Evolutionary conservation across 192 early-diverging fungal species (phyloP).

Genomic region (Coemansia sp.): DNA sequence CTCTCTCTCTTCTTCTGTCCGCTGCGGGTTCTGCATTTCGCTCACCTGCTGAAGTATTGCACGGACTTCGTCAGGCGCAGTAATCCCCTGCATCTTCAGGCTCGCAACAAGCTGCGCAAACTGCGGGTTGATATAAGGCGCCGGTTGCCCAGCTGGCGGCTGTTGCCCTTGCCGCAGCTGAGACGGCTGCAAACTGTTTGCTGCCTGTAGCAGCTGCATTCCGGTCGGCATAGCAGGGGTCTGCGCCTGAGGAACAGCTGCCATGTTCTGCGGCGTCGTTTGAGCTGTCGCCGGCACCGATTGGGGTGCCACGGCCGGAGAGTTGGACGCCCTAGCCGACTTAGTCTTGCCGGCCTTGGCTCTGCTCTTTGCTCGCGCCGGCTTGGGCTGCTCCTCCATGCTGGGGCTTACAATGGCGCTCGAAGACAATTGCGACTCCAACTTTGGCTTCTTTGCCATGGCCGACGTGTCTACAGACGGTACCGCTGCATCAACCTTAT

Average conservation of each 20-base stretch:
- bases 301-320: slow-evolving; percentile 22
- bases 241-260: slow-evolving; percentile 4
- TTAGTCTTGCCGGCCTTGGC: slow-evolving; percentile 21
- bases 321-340: slow-evolving; percentile 27
- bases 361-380: slow-evolving; percentile 26
- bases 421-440: slow-evolving; percentile 8
- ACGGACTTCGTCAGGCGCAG: slow-evolving; percentile 9
- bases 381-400: slow-evolving; percentile 23
- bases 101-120: neutral
- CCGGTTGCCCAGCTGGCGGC: neutral
- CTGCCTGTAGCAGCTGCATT: neutral
- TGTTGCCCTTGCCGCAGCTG: neutral
- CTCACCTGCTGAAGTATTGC: neutral
- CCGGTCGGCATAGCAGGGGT: slow-evolving; percentile 1
- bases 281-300: neutral
- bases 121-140: neutral
- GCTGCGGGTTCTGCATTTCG: slow-evolving; percentile 12
- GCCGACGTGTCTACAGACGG: slow-evolving; percentile 2
- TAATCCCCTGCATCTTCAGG: slow-evolving; percentile 19
- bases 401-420: slow-evolving; percentile 5
- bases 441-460: slow-evolving; percentile 25
- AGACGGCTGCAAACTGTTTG: neutral
- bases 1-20: slow-evolving; percentile 11
- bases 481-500: slow-evolving; percentile 17
- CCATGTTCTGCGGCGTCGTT: neutral